Percentiles rank a stretch among this genome's conserved stretches.
Evolutionary conservation across 108 stramenopile species (phyloP).

Genomic region (Heterococcus sp.): DNA sequence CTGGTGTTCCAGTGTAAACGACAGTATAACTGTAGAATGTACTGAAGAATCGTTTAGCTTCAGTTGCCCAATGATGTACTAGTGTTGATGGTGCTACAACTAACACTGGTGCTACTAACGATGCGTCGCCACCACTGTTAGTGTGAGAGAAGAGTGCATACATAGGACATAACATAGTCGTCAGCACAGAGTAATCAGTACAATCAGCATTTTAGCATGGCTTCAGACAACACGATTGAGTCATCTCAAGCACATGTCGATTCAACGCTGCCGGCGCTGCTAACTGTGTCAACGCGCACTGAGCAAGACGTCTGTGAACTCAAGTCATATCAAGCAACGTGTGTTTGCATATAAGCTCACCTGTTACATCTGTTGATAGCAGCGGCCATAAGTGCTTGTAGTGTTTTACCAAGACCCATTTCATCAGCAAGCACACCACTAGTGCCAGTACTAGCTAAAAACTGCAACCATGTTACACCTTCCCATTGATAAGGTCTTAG

Average conservation of each 20-base stretch:
- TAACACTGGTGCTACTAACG: slow-evolving; percentile 8
- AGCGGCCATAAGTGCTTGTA: slow-evolving; percentile 35
- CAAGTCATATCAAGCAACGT: not conserved
- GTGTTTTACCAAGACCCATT: slow-evolving; percentile 46
- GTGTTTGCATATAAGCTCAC: not conserved
- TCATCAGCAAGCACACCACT: slow-evolving; percentile 41
- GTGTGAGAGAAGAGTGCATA: not conserved
- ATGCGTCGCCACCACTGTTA: not conserved
- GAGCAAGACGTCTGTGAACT: not conserved
- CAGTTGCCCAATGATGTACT: slow-evolving; percentile 25
- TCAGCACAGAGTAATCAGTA: not conserved
- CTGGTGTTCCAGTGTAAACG: slow-evolving; percentile 1
- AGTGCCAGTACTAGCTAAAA: slow-evolving; percentile 28
- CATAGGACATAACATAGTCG: not conserved
- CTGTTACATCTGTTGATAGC: slow-evolving; percentile 11
- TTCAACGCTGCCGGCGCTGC: not conserved
- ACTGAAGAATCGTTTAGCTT: slow-evolving; percentile 17
- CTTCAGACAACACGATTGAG: not conserved
- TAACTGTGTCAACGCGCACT: not conserved
- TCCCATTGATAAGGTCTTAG: slow-evolving; percentile 47
- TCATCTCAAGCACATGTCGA: not conserved
- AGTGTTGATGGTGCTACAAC: slow-evolving; percentile 15
- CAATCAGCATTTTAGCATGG: not conserved
- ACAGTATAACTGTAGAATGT: slow-evolving; percentile 1
- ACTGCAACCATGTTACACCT: slow-evolving; percentile 34